Evolutionary conservation across 1,284 basidiomycete species (phyloP), one percentile per base, ranked within the genome.

Genomic region (Austroboletus niveus): DNA sequence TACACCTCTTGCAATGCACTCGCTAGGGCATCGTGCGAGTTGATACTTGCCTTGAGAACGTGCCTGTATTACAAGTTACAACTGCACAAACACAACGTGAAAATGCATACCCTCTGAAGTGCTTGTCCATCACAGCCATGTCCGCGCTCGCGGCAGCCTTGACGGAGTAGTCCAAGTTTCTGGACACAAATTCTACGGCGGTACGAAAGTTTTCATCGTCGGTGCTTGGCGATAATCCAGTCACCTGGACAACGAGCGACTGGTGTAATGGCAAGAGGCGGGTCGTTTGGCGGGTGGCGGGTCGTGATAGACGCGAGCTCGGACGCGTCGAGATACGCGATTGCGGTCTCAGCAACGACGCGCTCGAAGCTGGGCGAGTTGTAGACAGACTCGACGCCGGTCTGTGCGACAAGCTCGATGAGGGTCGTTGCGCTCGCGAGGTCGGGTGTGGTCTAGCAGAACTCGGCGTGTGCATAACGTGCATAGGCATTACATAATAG

Each of bases 11-110:
- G 72, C 8, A 91, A 64, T 0, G 85, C 85, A 30, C 79, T 72
- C 9, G 81, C 83, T 6, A 87, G 72, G 6, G 60, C 63, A 60
- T 88, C 82, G 45, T 78, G 72, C 12, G 79, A 79, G 53, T 84
- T 80, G 50, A 91, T 78, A 32, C 79, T 78, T n/a, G 85, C 85
- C 64, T 89, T 90, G 63, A 84, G 73, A 20, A 76, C 69, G 63
- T 76, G 79, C 12, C 85, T 87, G 56, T 47, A 55, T 45, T 46
- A 47, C 38, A 15, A 22, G 42, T 34, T 12, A 5, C 11, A 35
- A 14, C 34, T n/a, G 36, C 30, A 47, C 61, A 47, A 68, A 61
- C 34, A 24, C 11, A 34, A 47, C 54, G 41, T 11, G 47, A 52
- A 39, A 44, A 22, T 8, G 42, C 31, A 57, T 69, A 87, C 85